Percentiles rank a stretch among this genome's conserved stretches.
Evolutionary conservation across 1,139 yeast genomes (phyloP).

Genomic region (Kodamaea alishanica): DNA sequence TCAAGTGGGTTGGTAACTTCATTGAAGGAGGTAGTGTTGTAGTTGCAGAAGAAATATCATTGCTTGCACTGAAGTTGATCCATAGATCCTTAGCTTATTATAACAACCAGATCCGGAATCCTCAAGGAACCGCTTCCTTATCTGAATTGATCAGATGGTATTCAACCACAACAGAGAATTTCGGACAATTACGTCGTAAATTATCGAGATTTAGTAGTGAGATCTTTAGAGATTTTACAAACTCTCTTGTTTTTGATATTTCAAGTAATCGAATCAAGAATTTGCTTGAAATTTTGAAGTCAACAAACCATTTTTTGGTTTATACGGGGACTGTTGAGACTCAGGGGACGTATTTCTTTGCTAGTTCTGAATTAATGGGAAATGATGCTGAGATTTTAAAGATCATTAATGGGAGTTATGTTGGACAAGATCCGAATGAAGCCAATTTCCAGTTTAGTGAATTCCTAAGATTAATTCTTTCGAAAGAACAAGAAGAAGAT

Average conservation of each 20-base stretch:
- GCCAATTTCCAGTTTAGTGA: conserved; percentile 29
- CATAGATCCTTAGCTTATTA: conserved; percentile 69
- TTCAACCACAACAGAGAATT: conserved; percentile 75
- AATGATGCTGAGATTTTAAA: conserved; percentile 41
- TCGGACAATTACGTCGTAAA: conserved; percentile 82
- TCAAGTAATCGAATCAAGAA: conserved; percentile 49
- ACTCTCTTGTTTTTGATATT: conserved; percentile 66
- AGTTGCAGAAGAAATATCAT: conserved; percentile 72
- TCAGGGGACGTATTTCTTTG: conserved; percentile 72
- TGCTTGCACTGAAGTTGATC: conserved; percentile 62
- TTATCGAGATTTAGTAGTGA: conserved; percentile 72
- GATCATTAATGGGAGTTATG: conserved; percentile 41
- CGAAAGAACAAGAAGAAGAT: conserved; percentile 19
- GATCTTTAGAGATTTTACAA: conserved; percentile 69
- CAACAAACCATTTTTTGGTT: conserved; percentile 72
- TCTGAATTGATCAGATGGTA: conserved; percentile 77
- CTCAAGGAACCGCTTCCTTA: conserved; percentile 42
- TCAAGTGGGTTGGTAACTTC: conserved; percentile 64
- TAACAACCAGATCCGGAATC: conserved; percentile 65
- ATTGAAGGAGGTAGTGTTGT: conserved; percentile 84
- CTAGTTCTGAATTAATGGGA: conserved; percentile 54
- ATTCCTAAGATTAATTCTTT: conserved; percentile 21
- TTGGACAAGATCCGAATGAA: conserved; percentile 37
- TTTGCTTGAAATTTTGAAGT: conserved; percentile 55
- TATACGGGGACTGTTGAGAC: conserved; percentile 72